A percentile compares a stretch with the other conserved stretches of the same genome.
phyloP scores from a whole-genome alignment of 257 asterid species.

The Handroanthus guayacan region DNA sequence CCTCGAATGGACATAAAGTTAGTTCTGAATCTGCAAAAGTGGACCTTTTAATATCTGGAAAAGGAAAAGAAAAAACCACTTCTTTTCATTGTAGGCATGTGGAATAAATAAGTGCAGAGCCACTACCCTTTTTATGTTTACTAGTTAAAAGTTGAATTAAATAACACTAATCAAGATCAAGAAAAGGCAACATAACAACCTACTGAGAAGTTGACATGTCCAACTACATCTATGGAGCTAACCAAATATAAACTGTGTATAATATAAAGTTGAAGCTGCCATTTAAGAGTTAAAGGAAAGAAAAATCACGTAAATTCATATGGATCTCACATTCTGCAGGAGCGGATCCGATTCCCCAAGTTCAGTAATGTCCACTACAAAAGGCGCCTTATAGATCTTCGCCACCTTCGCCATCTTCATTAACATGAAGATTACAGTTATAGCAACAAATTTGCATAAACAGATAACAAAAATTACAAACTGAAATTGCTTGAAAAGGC shows the following conservation, averaged over 20 bases:
- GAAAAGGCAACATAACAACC: slow-evolving; percentile 25
- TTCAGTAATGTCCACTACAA: slow-evolving; percentile 57
- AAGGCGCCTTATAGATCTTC: slow-evolving; percentile 50
- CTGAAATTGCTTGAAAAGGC: not conserved
- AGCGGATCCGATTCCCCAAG: slow-evolving; percentile 67
- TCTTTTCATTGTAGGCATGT: too few species aligned
- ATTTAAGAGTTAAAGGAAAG: not conserved
- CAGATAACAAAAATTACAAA: not conserved
- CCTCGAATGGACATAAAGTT: not conserved
- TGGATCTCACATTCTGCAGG: slow-evolving; percentile 57
- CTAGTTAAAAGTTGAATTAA: not conserved
- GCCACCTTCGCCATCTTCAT: slow-evolving; percentile 64
- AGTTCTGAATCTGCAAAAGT: slow-evolving; percentile 7
- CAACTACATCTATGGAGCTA: not conserved
- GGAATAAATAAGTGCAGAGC: not conserved
- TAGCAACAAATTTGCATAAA: not conserved
- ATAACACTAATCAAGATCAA: not conserved
- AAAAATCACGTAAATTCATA: not conserved
- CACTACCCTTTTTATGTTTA: not conserved
- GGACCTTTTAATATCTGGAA: slow-evolving; percentile 1
- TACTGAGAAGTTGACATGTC: not conserved
- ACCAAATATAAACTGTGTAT: slow-evolving; percentile 13
- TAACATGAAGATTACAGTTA: slow-evolving; percentile 42
- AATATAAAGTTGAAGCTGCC: not conserved
- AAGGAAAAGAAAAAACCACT: slow-evolving; percentile 20